Evolutionary conservation across 345 rosid species (phyloP).

Genomic region (Acer saccharum): DNA sequence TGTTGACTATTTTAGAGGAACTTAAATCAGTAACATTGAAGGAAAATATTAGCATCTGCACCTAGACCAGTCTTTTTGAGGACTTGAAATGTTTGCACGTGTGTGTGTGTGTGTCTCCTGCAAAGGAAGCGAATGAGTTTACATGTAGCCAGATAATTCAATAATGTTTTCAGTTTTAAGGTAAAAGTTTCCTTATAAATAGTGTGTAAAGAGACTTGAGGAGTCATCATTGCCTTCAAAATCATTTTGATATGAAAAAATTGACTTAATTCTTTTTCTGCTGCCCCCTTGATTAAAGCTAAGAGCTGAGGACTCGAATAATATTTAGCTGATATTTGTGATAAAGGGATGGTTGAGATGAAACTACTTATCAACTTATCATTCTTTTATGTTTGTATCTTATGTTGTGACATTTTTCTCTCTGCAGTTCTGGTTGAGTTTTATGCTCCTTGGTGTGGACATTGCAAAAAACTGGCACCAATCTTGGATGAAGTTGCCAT

Average conservation of each 20-base stretch:
- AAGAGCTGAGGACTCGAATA: background rate
- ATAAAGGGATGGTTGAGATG: background rate
- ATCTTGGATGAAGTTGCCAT: slow-evolving; percentile 92
- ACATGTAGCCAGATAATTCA: background rate
- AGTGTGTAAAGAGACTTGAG: background rate
- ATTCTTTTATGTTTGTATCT: background rate
- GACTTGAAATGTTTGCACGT: background rate
- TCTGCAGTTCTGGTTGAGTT: slow-evolving; percentile 86
- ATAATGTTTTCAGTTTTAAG: too few species aligned
- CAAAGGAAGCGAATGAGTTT: background rate
- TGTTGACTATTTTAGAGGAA: too few species aligned
- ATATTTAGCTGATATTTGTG: background rate
- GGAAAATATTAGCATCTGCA: background rate
- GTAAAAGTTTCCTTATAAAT: background rate
- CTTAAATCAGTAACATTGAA: too few species aligned
- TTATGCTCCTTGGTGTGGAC: slow-evolving; percentile 99
- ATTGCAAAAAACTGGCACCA: slow-evolving; percentile 89
- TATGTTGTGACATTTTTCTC: background rate
- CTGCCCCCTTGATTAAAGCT: background rate
- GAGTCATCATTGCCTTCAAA: background rate
- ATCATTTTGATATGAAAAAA: background rate
- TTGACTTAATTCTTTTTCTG: too few species aligned
- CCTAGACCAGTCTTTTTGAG: background rate
- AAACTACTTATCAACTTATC: background rate
- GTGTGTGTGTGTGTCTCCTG: background rate